Conservation (phyloP, 1,284 basidiomycete species). For the Ceratobasidium sp. region DNA sequence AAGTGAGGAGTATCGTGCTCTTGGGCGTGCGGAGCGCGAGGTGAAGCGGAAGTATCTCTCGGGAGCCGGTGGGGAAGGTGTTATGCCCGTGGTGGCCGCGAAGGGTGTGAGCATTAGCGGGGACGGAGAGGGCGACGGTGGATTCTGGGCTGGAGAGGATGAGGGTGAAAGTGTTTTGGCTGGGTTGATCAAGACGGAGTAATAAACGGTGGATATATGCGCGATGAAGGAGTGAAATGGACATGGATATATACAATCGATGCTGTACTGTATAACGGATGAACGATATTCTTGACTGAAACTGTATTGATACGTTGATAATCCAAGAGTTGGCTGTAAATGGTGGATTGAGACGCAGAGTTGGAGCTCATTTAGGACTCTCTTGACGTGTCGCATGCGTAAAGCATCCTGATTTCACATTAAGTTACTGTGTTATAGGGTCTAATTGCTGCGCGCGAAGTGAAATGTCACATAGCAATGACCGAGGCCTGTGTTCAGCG, state of each 20-base stretch:
- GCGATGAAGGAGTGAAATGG: neutral
- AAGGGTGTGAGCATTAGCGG: slow-evolving; percentile 20
- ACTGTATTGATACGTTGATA: too few species aligned
- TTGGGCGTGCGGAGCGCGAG: slow-evolving; percentile 69
- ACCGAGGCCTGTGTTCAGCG: too few species aligned
- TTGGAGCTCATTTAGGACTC: too few species aligned
- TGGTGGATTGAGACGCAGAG: too few species aligned
- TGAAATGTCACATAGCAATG: too few species aligned
- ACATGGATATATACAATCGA: slow-evolving; percentile 1
- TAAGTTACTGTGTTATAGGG: too few species aligned
- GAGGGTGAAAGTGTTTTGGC: slow-evolving; percentile 47
- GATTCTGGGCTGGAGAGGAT: slow-evolving; percentile 48
- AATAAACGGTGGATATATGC: slow-evolving; percentile 13
- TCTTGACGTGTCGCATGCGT: too few species aligned
- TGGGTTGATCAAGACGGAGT: slow-evolving; percentile 48
- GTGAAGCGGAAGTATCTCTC: slow-evolving; percentile 62
- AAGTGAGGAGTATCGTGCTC: slow-evolving; percentile 71
- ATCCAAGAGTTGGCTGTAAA: too few species aligned
- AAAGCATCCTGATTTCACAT: too few species aligned
- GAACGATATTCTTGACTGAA: too few species aligned
- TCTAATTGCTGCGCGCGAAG: too few species aligned
- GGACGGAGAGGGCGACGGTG: slow-evolving; percentile 6
- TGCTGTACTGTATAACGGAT: too few species aligned
- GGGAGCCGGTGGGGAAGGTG: slow-evolving; percentile 27
- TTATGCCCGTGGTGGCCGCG: slow-evolving; percentile 20